Conservation (phyloP, 2,329 filamentous ascomycete species). For the Calonectria fujianensis region DNA sequence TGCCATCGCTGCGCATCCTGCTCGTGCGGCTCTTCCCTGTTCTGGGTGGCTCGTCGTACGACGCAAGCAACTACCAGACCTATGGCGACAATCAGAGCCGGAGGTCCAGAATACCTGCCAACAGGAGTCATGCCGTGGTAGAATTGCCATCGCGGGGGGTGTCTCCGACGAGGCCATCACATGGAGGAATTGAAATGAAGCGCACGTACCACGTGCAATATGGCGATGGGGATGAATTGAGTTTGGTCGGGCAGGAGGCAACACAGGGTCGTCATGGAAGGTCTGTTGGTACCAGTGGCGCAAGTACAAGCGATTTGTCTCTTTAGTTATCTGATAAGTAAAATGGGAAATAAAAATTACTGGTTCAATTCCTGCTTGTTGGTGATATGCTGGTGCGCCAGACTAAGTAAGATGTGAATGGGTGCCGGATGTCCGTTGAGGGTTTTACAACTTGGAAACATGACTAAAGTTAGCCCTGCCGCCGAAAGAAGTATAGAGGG, state of each 20-base stretch:
- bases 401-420: not conserved
- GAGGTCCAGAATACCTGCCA: constrained; percentile 47
- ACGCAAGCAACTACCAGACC: constrained; percentile 51
- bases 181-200: constrained; percentile 53
- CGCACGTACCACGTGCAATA: constrained; percentile 52
- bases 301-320: constrained; percentile 38
- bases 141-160: constrained; percentile 49
- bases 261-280: constrained; percentile 31
- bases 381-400: not conserved
- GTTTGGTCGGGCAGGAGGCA: constrained; percentile 38
- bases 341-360: not conserved
- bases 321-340: constrained; percentile 25
- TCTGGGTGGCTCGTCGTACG: constrained; percentile 51
- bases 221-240: constrained; percentile 51
- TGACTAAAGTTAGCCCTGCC: not conserved
- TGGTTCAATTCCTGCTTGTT: not conserved
- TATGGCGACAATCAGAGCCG: constrained; percentile 50
- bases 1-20: constrained; percentile 58
- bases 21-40: constrained; percentile 56
- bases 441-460: not conserved
- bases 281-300: constrained; percentile 13
- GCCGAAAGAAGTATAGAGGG: not conserved
- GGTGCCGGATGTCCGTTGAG: not conserved
- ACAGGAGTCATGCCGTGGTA: constrained; percentile 45
- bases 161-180: constrained; percentile 43